phyloP scores from a whole-genome alignment of 1,139 yeast genomes.

The Candida pseudoviswanathii region DNA sequence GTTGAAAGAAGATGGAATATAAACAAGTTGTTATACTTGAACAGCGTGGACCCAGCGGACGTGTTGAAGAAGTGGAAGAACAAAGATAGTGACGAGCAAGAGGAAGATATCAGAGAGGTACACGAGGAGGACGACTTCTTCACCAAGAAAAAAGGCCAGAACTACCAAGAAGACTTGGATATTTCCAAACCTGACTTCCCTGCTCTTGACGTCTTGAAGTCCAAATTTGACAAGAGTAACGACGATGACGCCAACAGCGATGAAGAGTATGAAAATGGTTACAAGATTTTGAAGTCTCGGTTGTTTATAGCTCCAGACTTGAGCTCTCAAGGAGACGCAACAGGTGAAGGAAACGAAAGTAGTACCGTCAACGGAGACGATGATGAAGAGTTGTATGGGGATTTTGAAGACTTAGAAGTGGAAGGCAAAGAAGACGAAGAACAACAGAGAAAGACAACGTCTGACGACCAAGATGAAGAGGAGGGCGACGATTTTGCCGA shows the following conservation, averaged over 20 bases:
- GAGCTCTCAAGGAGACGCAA: constrained; percentile 31
- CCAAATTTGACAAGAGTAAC: constrained; percentile 51
- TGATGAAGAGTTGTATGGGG: constrained; percentile 67
- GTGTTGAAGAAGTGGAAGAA: constrained; percentile 76
- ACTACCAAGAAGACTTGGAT: constrained; percentile 34
- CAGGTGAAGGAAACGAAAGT: constrained; percentile 35
- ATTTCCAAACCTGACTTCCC: constrained; percentile 42
- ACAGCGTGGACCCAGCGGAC: constrained; percentile 72
- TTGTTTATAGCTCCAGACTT: constrained; percentile 71
- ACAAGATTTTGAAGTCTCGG: constrained; percentile 54
- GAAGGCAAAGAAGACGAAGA: constrained; percentile 31
- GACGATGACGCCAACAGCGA: constrained; percentile 32
- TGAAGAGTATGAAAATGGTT: constrained; percentile 47
- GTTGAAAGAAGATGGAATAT: constrained; percentile 68
- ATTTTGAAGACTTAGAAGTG: constrained; percentile 78
- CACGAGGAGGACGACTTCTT: constrained; percentile 57
- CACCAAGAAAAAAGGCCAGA: constrained; percentile 47
- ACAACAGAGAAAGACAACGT: constrained; percentile 9
- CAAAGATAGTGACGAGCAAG: constrained; percentile 44
- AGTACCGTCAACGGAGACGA: constrained; percentile 39
- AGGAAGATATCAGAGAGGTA: constrained; percentile 52
- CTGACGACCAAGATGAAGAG: constrained; percentile 19
- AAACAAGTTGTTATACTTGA: constrained; percentile 76
- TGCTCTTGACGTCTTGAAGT: constrained; percentile 49
- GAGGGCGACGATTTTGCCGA: constrained; percentile 49